Evolutionary conservation across 768 basidiomycete species (phyloP).

Genomic region (Lactarius indigo): DNA sequence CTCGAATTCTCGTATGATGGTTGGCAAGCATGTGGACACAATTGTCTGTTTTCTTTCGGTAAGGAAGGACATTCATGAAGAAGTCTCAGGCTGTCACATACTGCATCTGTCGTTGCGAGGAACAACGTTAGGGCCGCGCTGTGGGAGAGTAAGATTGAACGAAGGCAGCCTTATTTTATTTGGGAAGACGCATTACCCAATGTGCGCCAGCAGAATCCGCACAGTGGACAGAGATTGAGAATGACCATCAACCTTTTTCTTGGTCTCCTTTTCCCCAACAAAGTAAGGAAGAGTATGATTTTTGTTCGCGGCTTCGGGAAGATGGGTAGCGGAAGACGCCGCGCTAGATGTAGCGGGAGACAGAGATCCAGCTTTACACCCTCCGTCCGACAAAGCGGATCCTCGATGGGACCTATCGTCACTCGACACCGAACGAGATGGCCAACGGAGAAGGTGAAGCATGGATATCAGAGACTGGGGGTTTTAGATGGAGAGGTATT

Average conservation of each 20-base stretch:
- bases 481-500: conserved; percentile 8
- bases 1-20: conserved; percentile 65
- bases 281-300: conserved; percentile 4
- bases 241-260: conserved; percentile 1
- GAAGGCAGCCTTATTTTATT: conserved; percentile 2
- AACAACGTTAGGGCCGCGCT: conserved; percentile 80
- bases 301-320: conserved; percentile 18
- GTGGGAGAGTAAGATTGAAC: conserved; percentile 14
- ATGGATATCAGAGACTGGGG: conserved; percentile 5
- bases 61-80: conserved; percentile 13
- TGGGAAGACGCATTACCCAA: conserved; percentile 22
- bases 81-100: conserved; percentile 36
- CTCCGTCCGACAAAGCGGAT: conserved; percentile 1
- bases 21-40: conserved; percentile 80
- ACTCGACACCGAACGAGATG: conserved; percentile 12
- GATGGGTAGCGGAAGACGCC: conserved; percentile 13
- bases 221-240: conserved; percentile 20
- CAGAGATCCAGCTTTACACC: conserved; percentile 1
- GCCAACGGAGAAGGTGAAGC: conserved; percentile 16
- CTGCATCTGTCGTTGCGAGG: conserved; percentile 83
- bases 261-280: conserved; percentile 2
- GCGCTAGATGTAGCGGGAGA: conserved; percentile 15
- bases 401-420: neutral
- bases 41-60: conserved; percentile 44
- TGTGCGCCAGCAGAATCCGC: conserved; percentile 22